Evolutionary conservation across 2,329 filamentous ascomycete genomes (phyloP).

Genomic region (Trichoderma sp.): DNA sequence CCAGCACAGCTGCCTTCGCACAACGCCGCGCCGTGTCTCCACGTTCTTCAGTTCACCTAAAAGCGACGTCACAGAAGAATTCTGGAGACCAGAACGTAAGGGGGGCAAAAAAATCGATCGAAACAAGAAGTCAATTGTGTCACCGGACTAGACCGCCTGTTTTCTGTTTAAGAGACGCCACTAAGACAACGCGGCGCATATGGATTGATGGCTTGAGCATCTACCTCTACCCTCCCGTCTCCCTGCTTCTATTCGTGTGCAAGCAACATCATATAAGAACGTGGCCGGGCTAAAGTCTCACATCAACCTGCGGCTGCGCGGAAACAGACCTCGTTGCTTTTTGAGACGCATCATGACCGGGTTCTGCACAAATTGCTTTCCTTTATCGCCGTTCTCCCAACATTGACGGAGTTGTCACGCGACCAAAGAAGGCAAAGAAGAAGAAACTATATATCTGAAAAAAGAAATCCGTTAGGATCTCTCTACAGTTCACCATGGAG

Average conservation of each 20-base stretch:
- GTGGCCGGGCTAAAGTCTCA: slow-evolving; percentile 23
- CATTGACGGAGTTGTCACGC: neutral
- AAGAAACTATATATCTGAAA: neutral
- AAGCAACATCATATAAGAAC: neutral
- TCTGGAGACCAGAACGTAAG: neutral
- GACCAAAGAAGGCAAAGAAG: neutral
- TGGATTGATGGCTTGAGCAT: slow-evolving; percentile 16
- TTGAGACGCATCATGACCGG: slow-evolving; percentile 10
- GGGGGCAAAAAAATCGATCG: neutral
- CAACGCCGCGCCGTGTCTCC: neutral
- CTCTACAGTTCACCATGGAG: neutral
- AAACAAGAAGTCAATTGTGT: neutral
- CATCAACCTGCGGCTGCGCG: slow-evolving; percentile 24
- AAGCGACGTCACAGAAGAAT: slow-evolving; percentile 1
- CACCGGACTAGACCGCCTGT: slow-evolving; percentile 22
- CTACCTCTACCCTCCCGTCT: too few species aligned
- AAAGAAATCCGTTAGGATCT: neutral
- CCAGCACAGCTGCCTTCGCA: neutral
- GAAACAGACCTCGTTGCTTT: neutral
- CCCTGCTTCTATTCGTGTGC: neutral
- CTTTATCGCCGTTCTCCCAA: neutral
- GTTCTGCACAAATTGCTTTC: neutral
- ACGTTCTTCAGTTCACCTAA: too few species aligned
- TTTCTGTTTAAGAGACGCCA: neutral
- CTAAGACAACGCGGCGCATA: slow-evolving; percentile 15